These are phyloP conservation scores for Rutstroemia sp. DNA, from an alignment of 2,329 filamentous ascomycete genomes.

Conservation along the genomic window DNA sequence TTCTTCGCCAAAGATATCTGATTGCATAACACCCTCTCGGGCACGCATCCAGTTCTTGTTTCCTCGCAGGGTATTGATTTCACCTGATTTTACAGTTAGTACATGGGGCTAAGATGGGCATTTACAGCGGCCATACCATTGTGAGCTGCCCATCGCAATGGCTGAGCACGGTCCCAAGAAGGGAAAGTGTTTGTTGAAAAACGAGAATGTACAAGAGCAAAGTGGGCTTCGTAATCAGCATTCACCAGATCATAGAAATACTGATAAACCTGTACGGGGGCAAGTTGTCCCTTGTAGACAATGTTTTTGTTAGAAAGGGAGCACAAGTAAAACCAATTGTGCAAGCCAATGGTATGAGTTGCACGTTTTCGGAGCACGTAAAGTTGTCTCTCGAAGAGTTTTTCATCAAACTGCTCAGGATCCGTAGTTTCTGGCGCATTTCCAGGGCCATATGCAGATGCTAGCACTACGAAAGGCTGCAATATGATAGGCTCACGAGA, in stretches of 20 bases:
- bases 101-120: slow-evolving; percentile 17
- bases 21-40: slow-evolving; percentile 90
- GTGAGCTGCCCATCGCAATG: slow-evolving; percentile 92
- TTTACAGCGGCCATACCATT: slow-evolving; percentile 55
- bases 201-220: slow-evolving; percentile 91
- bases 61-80: slow-evolving; percentile 93
- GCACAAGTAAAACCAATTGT: slow-evolving; percentile 99
- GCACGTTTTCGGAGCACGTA: slow-evolving; percentile 92
- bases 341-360: slow-evolving; percentile 87
- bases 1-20: slow-evolving; percentile 85
- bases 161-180: slow-evolving; percentile 96
- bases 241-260: slow-evolving; percentile 97
- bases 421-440: slow-evolving; percentile 73
- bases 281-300: slow-evolving; percentile 95
- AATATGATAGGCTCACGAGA: slow-evolving; percentile 93
- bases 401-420: slow-evolving; percentile 72
- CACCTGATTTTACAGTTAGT: slow-evolving; percentile 40
- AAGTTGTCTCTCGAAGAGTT: slow-evolving; percentile 84
- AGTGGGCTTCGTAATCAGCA: slow-evolving; percentile 95
- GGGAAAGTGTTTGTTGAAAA: slow-evolving; percentile 99
- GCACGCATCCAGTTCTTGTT: slow-evolving; percentile 99
- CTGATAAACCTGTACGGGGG: slow-evolving; percentile 91
- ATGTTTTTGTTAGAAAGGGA: slow-evolving; percentile 96
- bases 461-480: slow-evolving; percentile 89
- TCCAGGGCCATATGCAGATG: slow-evolving; percentile 75